Evolutionary conservation across 371 early-diverging fungal species (phyloP).

Genomic region (Mortierella sp.): DNA sequence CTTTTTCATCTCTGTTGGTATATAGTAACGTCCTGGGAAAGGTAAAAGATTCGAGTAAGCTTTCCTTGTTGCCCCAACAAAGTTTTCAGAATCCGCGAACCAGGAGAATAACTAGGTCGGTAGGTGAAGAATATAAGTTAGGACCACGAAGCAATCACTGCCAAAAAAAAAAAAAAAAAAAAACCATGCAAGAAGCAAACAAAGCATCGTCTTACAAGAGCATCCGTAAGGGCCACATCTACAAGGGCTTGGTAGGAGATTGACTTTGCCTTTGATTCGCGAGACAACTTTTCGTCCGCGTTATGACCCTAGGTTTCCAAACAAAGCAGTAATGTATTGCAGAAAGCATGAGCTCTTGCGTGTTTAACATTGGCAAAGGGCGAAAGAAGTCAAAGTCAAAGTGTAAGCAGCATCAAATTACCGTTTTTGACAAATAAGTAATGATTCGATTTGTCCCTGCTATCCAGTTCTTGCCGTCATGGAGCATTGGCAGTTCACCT

Average conservation of each 20-base stretch:
- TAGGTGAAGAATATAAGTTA: neutral
- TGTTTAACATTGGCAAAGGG: neutral
- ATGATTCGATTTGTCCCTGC: slow-evolving; percentile 70
- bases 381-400: neutral
- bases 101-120: slow-evolving; percentile 68
- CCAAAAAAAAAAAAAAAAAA: neutral
- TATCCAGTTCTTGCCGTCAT: slow-evolving; percentile 70
- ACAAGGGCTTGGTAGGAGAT: slow-evolving; percentile 63
- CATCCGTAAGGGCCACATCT: slow-evolving; percentile 65
- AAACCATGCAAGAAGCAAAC: neutral
- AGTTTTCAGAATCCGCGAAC: slow-evolving; percentile 81
- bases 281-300: slow-evolving; percentile 61
- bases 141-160: neutral
- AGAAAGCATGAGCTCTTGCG: neutral
- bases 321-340: neutral
- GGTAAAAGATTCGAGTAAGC: slow-evolving; percentile 71
- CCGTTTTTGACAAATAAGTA: slow-evolving; percentile 60
- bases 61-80: slow-evolving; percentile 72
- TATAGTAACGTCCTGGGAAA: slow-evolving; percentile 68
- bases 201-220: slow-evolving; percentile 57
- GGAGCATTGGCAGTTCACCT: slow-evolving; percentile 75
- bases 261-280: slow-evolving; percentile 65
- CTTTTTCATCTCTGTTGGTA: slow-evolving; percentile 65
- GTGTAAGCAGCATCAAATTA: slow-evolving; percentile 3
- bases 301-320: slow-evolving; percentile 46